Percentiles rank a stretch among this genome's conserved stretches.
Conservation (phyloP, 129 eudicot genomes). For the Solidago caesia region DNA sequence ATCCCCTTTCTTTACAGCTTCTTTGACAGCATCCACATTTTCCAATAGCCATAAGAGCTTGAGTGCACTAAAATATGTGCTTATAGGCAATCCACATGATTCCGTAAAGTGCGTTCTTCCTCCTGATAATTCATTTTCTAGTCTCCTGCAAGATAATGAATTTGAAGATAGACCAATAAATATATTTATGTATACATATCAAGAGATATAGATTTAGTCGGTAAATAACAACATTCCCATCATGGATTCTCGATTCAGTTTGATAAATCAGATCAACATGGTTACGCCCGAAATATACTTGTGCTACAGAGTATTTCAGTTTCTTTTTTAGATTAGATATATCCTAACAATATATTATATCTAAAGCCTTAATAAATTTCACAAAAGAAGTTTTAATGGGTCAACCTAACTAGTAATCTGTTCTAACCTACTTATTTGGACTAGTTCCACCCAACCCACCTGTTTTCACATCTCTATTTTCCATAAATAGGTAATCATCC, state of each 20-base stretch:
- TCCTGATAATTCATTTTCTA: constrained; percentile 82
- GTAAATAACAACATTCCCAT: not conserved
- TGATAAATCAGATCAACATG: not conserved
- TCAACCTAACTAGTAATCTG: no score
- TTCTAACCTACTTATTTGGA: no score
- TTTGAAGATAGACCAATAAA: not conserved
- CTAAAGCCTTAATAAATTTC: not conserved
- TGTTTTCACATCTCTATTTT: not conserved
- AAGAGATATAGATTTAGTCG: no score
- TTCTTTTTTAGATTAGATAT: not conserved
- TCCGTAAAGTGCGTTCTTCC: constrained; percentile 78
- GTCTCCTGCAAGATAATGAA: constrained; percentile 45
- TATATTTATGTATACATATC: not conserved
- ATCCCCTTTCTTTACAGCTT: constrained; percentile 74
- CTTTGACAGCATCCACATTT: constrained; percentile 68
- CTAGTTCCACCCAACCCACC: not conserved
- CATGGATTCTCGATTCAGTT: not conserved
- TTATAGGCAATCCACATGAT: constrained; percentile 87
- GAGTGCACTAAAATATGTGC: constrained; percentile 93
- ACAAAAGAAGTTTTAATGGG: no score
- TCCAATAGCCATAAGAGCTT: constrained; percentile 86
- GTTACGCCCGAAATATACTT: not conserved
- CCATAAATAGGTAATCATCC: constrained; percentile 8
- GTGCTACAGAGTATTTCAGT: not conserved
- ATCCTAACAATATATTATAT: not conserved